phyloP scores from a whole-genome alignment of 2,329 filamentous ascomycete genomes.

The Xylariaceae sp. region DNA sequence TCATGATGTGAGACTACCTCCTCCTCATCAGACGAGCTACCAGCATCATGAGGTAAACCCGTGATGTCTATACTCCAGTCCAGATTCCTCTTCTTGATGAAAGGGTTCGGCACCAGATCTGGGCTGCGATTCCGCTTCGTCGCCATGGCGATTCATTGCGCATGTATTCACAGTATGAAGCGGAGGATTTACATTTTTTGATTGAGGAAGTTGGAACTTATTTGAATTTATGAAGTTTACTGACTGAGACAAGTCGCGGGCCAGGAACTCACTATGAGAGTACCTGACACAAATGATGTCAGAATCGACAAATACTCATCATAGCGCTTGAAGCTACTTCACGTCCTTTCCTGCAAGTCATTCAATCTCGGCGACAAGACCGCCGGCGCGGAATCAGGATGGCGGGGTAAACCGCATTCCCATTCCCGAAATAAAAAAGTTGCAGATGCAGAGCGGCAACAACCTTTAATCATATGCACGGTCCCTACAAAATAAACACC shows the following conservation, averaged over 20 bases:
- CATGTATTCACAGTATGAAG: not conserved
- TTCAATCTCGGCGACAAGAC: no score
- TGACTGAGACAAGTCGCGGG: not conserved
- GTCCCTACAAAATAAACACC: not conserved
- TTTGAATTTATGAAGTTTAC: not conserved
- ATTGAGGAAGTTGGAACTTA: not conserved
- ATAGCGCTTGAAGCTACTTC: no score
- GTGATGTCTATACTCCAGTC: slow-evolving; percentile 37
- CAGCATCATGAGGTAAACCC: slow-evolving; percentile 10
- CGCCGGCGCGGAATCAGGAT: no score
- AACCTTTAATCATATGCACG: not conserved
- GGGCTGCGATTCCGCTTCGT: slow-evolving; percentile 32
- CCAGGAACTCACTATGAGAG: not conserved
- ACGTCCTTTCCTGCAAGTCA: no score
- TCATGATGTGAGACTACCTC: not conserved
- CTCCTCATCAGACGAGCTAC: slow-evolving; percentile 14
- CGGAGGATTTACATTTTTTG: no score
- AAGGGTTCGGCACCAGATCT: slow-evolving; percentile 40
- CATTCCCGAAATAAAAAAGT: not conserved
- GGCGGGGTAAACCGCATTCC: not conserved
- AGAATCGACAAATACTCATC: not conserved
- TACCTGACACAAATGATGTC: not conserved
- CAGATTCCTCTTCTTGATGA: slow-evolving; percentile 44
- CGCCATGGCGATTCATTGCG: slow-evolving; percentile 21
- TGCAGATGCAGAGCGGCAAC: not conserved